These are phyloP conservation scores for Pseudogymnoascus sp. DNA, from an alignment of 2,329 filamentous ascomycete species.

Conservation along the genomic window DNA sequence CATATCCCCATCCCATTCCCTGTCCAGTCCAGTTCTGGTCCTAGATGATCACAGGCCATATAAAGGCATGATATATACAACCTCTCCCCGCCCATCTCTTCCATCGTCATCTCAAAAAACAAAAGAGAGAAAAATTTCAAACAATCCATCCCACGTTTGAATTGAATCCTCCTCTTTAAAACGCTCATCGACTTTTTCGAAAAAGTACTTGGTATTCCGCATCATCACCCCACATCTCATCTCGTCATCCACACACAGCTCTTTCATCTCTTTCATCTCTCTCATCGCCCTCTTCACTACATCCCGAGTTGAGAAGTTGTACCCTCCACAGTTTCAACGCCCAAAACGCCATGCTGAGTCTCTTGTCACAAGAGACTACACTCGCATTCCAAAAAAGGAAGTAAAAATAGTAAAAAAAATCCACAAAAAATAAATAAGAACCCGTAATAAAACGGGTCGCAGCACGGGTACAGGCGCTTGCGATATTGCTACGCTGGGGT, in stretches of 20 bases:
- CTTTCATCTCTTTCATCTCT: not conserved
- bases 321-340: not conserved
- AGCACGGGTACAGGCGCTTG: not conserved
- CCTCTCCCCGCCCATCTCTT: not conserved
- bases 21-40: not conserved
- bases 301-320: conserved; percentile 6
- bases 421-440: not conserved
- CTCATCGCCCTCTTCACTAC: not conserved
- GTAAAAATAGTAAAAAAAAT: not conserved
- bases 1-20: not conserved
- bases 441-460: not conserved
- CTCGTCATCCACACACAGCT: not conserved
- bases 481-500: not conserved
- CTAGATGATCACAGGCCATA: conserved; percentile 9
- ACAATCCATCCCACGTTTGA: not conserved
- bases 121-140: not conserved
- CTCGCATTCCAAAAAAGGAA: not conserved
- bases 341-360: conserved; percentile 7
- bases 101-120: not conserved
- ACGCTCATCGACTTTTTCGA: conserved; percentile 1
- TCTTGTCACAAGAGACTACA: conserved; percentile 4
- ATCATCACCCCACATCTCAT: not conserved
- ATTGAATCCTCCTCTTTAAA: conserved; percentile 1
- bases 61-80: conserved; percentile 5
- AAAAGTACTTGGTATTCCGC: conserved; percentile 4